These are phyloP conservation scores for Verticillium albo-atrum DNA, from an alignment of 2,329 filamentous ascomycete genomes.

Conservation along the genomic window DNA sequence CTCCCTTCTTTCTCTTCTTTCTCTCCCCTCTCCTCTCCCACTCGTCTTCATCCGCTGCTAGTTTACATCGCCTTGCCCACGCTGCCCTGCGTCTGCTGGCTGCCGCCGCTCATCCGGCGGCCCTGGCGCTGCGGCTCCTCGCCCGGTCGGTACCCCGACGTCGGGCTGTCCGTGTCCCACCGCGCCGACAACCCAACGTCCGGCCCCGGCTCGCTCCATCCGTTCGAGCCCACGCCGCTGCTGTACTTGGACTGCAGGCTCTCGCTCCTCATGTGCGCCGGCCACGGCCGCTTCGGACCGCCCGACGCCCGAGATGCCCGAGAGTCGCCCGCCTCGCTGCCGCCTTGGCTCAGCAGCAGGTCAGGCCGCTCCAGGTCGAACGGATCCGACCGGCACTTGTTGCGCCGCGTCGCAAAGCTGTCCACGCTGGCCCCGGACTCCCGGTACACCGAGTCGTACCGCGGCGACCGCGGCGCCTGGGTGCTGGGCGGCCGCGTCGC, in stretches of 20 bases:
- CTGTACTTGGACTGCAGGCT: conserved; percentile 44
- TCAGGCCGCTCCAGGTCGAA: conserved; percentile 59
- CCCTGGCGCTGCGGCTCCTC: conserved; percentile 3
- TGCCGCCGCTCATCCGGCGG: conserved; percentile 6
- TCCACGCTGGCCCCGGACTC: conserved; percentile 33
- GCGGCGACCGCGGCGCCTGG: conserved; percentile 11
- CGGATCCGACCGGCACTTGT: conserved; percentile 59
- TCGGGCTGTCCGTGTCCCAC: conserved; percentile 20
- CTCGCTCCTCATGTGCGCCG: conserved; percentile 27
- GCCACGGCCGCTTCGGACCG: conserved; percentile 17
- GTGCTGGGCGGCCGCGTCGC: conserved; percentile 20
- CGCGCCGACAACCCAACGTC: conserved; percentile 40
- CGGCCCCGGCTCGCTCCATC: conserved; percentile 51
- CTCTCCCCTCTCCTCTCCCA: neutral
- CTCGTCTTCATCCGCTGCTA: neutral
- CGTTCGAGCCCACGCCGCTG: conserved; percentile 41
- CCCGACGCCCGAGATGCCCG: conserved; percentile 5
- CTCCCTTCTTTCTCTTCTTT: neutral
- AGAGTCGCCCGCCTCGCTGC: conserved; percentile 18
- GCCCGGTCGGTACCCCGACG: conserved; percentile 9
- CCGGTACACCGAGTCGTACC: conserved; percentile 35
- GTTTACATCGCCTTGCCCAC: conserved; percentile 13
- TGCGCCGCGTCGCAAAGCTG: conserved; percentile 41
- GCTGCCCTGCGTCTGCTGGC: conserved; percentile 8
- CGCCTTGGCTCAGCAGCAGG: conserved; percentile 28